Evolutionary conservation across 177 flowering plant species (phyloP), one percentile per base, ranked within the genome.

Genomic region (Vitis hybrid): DNA sequence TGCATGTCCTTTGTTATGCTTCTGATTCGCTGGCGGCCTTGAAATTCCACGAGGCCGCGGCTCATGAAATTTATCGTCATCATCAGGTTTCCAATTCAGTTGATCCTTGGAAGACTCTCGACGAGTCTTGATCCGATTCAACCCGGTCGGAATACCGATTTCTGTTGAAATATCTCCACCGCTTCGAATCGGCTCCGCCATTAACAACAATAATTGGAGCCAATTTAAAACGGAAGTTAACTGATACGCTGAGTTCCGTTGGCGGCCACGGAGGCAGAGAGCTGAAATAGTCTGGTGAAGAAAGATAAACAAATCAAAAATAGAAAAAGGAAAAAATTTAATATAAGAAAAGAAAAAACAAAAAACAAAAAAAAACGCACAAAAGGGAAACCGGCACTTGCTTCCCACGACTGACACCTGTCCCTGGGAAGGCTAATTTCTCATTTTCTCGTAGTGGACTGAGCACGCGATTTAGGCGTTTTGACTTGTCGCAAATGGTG

Each of bases 61-160:
- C 65, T 69, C 80, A 2, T 19, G 62, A 52, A 68, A 76, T 23
- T 65, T 18, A 55, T 55, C 52, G 58, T 2, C 69, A 56, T 68
- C 77, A 14, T 72, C 78, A 0, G 66, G 60, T 56, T 58, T 70
- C 8, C 64, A 60, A 74, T 75, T 71, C 69, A 12, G 67, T 52
- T 55, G 59, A 52, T 77, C 79, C 62, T 64, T 71, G 1, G 79
- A 65, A 26, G 73, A 48, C 2, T 15, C 80, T 11, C 69, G 75
- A 15, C 82, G 81, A 69, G 87, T 88, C 77, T 79, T 88, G 62
- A 90, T 90, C 72, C 86, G 88, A 66, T 88, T 86, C 78, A 90
- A 75, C 1, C 94, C 92, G 26, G 82, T 75, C 45, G 94, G 94
- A 75, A 90, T 86, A 7, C 81, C 87, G 30, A 17, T 69, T 40